Conservation (phyloP, 192 early-diverging fungal species). For the Mortierella claussenii region DNA sequence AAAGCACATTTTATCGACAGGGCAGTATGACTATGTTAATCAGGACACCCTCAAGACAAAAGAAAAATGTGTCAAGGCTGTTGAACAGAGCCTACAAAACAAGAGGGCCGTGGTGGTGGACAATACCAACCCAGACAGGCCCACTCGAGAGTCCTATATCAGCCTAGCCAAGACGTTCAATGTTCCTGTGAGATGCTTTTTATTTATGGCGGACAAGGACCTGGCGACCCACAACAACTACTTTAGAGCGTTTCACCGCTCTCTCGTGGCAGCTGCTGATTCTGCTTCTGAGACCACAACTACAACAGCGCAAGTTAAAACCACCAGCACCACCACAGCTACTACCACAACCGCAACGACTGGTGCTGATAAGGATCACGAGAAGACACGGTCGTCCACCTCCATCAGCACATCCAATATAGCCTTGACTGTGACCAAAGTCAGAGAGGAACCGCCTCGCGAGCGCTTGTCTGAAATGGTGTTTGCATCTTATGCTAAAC, state of each 20-base stretch:
- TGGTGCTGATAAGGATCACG: not conserved
- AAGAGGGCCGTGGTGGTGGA: slow-evolving; percentile 77
- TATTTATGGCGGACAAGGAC: slow-evolving; percentile 63
- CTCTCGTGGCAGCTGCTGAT: slow-evolving; percentile 20
- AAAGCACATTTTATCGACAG: slow-evolving; percentile 68
- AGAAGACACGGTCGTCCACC: not conserved
- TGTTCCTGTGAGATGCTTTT: slow-evolving; percentile 72
- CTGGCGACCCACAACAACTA: slow-evolving; percentile 84
- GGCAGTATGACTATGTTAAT: slow-evolving; percentile 77
- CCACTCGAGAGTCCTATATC: slow-evolving; percentile 72
- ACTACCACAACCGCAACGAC: not conserved
- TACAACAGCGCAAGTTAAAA: slow-evolving; percentile 1
- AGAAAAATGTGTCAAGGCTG: slow-evolving; percentile 76
- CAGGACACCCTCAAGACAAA: slow-evolving; percentile 81
- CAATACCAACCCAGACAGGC: slow-evolving; percentile 83
- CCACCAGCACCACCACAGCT: not conserved
- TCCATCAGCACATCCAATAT: not conserved
- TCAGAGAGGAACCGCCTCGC: slow-evolving; percentile 31
- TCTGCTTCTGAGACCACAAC: not conserved
- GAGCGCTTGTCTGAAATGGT: slow-evolving; percentile 65
- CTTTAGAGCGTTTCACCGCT: slow-evolving; percentile 65
- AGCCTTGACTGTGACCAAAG: slow-evolving; percentile 17
- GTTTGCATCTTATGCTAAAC: slow-evolving; percentile 58
- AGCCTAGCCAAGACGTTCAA: slow-evolving; percentile 63
- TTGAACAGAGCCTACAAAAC: slow-evolving; percentile 59